Conservation (phyloP, 495 filamentous ascomycete species). For the Chaetomidium leptoderma region DNA sequence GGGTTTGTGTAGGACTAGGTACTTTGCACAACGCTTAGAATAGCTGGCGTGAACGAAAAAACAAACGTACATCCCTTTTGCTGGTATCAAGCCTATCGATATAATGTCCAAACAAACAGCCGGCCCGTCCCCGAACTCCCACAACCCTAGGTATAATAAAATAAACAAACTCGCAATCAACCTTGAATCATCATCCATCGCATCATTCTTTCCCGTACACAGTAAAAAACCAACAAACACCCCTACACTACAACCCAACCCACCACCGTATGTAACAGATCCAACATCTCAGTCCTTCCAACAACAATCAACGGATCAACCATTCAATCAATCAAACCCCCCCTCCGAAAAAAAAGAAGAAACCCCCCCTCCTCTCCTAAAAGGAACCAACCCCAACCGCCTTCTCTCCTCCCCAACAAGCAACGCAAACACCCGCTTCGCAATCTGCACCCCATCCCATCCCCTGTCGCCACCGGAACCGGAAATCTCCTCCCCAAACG, state of each 20-base stretch:
- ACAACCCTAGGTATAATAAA: not conserved
- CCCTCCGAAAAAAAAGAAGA: too few species aligned
- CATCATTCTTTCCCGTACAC: not conserved
- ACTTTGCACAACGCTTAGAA: constrained; percentile 6
- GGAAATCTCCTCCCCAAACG: constrained; percentile 37
- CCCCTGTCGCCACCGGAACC: constrained; percentile 2
- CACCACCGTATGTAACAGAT: not conserved
- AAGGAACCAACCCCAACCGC: constrained; percentile 16
- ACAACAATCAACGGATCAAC: not conserved
- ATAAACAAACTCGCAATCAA: constrained; percentile 3
- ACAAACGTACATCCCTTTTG: constrained; percentile 2
- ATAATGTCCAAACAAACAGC: constrained; percentile 5
- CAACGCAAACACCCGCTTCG: constrained; percentile 49
- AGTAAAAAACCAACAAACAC: not conserved
- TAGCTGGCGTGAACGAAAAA: constrained; percentile 7
- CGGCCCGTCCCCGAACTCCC: not conserved
- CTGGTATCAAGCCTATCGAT: constrained; percentile 13
- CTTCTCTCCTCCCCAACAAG: constrained; percentile 45
- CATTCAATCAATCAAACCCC: not conserved
- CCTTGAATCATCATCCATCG: not conserved
- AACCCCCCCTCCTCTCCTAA: constrained; percentile 14
- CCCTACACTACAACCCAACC: not conserved
- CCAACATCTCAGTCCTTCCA: too few species aligned
- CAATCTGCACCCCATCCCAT: constrained; percentile 46
- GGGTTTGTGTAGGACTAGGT: constrained; percentile 14